phyloP scores from a whole-genome alignment of 192 early-diverging fungal species.

The Podila epicladia region DNA sequence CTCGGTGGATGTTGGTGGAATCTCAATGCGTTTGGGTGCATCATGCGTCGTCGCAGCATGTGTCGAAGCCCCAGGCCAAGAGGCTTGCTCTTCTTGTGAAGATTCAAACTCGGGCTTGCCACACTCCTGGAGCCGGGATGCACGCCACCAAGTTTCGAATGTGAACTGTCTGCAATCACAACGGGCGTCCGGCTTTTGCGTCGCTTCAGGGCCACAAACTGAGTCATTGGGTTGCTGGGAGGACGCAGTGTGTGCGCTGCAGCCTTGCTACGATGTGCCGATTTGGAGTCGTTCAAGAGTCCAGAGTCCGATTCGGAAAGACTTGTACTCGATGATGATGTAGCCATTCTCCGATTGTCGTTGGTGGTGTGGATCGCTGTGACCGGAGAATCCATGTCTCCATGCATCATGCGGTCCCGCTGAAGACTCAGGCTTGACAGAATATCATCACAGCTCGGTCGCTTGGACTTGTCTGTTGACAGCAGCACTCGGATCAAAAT shows the following conservation, averaged over 20 bases:
- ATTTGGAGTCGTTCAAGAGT: background rate
- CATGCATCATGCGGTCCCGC: conserved; percentile 50
- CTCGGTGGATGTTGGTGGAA: background rate
- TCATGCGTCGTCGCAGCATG: conserved; percentile 38
- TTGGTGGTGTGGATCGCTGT: conserved; percentile 1
- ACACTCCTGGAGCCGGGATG: background rate
- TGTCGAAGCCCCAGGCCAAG: conserved; percentile 34
- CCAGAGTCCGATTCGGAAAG: background rate
- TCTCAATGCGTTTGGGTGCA: conserved; percentile 2
- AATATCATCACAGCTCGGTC: conserved; percentile 72
- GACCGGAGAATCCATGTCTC: conserved; percentile 33
- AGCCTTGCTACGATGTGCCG: background rate
- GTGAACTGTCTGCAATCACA: background rate
- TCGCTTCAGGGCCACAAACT: conserved; percentile 1
- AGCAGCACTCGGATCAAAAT: conserved; percentile 64
- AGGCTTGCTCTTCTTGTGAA: conserved; percentile 36
- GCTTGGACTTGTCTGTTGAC: conserved; percentile 60
- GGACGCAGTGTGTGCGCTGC: background rate
- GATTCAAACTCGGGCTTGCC: conserved; percentile 11
- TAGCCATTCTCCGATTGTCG: background rate
- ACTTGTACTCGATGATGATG: background rate
- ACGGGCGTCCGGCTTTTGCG: background rate
- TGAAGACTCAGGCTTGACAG: conserved; percentile 44
- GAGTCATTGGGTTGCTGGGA: background rate
- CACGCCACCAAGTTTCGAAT: background rate